A percentile compares a stretch with the other conserved stretches of the same genome.
These are phyloP conservation scores for Cytospora chrysosperma DNA, from an alignment of 2,329 filamentous ascomycete genomes.

Conservation along the genomic window DNA sequence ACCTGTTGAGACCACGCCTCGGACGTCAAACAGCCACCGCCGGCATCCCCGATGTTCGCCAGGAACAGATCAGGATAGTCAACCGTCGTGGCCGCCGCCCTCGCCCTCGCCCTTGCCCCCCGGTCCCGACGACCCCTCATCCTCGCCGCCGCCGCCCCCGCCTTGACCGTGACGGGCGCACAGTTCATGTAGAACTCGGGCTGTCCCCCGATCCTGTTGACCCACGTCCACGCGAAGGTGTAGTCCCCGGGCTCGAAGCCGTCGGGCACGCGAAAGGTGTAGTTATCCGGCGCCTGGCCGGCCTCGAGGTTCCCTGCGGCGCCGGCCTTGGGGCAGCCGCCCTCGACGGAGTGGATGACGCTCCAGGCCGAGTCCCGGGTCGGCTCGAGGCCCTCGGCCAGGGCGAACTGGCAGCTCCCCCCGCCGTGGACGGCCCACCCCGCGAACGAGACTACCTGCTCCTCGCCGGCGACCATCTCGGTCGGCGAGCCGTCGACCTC, in stretches of 20 bases:
- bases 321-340: slow-evolving; percentile 62
- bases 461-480: slow-evolving; percentile 55
- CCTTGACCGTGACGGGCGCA: slow-evolving; percentile 58
- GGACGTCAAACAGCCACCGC: slow-evolving; percentile 52
- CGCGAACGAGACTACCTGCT: slow-evolving; percentile 50
- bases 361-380: slow-evolving; percentile 60
- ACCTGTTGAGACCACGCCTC: slow-evolving; percentile 43
- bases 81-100: slow-evolving; percentile 30
- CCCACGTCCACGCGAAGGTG: slow-evolving; percentile 74
- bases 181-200: slow-evolving; percentile 80
- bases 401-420: slow-evolving; percentile 71
- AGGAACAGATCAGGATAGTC: slow-evolving; percentile 67
- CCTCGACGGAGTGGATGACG: slow-evolving; percentile 69
- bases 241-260: slow-evolving; percentile 62
- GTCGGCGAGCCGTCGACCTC: slow-evolving; percentile 46
- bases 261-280: slow-evolving; percentile 58
- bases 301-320: slow-evolving; percentile 48
- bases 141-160: slow-evolving; percentile 21
- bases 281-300: slow-evolving; percentile 44
- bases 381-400: slow-evolving; percentile 58
- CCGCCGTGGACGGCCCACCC: slow-evolving; percentile 68
- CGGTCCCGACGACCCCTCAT: slow-evolving; percentile 20
- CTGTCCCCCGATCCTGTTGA: slow-evolving; percentile 65
- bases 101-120: too few species aligned
- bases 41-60: slow-evolving; percentile 55